Percentiles rank a stretch among this genome's conserved stretches.
phyloP scores from a whole-genome alignment of 2,329 filamentous ascomycete species.

The Neonectria neomacrospora region DNA sequence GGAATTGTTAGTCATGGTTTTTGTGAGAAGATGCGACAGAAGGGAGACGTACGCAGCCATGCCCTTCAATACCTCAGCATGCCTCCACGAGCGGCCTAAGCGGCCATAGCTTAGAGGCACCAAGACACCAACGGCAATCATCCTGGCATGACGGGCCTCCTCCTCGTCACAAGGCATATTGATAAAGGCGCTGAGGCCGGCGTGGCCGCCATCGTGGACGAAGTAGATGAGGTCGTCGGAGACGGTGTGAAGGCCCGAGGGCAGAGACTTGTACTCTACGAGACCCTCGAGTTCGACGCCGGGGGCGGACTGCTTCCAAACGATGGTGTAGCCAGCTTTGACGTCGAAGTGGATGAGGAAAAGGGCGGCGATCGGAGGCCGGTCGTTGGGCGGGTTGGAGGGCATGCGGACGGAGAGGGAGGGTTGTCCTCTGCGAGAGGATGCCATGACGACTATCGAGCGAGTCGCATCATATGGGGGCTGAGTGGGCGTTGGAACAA shows the following conservation, averaged over 20 bases:
- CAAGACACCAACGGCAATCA: constrained; percentile 90
- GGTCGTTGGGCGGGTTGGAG: constrained; percentile 44
- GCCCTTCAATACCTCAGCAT: constrained; percentile 79
- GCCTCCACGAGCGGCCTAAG: constrained; percentile 88
- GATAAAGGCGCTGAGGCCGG: constrained; percentile 91
- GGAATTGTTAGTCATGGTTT: constrained; percentile 36
- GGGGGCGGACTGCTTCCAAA: constrained; percentile 81
- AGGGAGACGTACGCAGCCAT: constrained; percentile 72
- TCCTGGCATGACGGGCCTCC: constrained; percentile 85
- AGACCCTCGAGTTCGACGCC: constrained; percentile 83
- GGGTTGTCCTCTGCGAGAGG: constrained; percentile 53
- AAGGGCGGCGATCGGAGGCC: constrained; percentile 71
- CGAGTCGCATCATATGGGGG: constrained; percentile 44
- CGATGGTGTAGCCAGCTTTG: constrained; percentile 89
- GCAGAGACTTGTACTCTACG: constrained; percentile 96
- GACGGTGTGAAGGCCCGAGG: constrained; percentile 91
- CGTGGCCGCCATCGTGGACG: constrained; percentile 81
- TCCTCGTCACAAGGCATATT: constrained; percentile 82
- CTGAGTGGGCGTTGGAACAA: not conserved
- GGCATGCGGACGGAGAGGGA: constrained; percentile 54
- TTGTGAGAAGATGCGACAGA: not conserved
- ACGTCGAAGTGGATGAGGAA: constrained; percentile 94
- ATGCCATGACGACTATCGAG: constrained; percentile 52
- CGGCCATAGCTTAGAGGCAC: constrained; percentile 88
- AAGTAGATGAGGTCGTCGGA: constrained; percentile 93